These are phyloP conservation scores for Periconia sp. DNA, from an alignment of 2,329 filamentous ascomycete species.

Conservation along the genomic window DNA sequence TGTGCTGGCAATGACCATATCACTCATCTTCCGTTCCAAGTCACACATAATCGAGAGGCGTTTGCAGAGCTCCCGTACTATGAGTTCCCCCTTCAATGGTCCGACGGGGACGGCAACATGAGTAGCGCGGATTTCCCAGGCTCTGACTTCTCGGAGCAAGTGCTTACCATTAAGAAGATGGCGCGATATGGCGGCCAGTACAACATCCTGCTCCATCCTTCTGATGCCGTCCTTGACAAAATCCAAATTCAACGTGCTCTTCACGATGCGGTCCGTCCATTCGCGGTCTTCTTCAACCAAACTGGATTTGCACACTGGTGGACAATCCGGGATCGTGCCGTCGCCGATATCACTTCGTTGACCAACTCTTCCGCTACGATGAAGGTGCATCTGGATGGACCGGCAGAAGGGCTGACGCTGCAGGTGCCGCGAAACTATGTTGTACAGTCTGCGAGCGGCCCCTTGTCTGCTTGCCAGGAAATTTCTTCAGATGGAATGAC, in stretches of 20 bases:
- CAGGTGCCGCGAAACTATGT: conserved; percentile 5
- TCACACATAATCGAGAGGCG: conserved; percentile 6
- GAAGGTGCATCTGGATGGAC: conserved; percentile 5
- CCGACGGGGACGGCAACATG: conserved; percentile 9
- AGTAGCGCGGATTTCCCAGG: conserved; percentile 8
- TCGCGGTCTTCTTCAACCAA: conserved; percentile 7
- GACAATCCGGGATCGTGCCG: conserved; percentile 6
- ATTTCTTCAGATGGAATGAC: conserved; percentile 4
- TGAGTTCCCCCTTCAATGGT: conserved; percentile 9
- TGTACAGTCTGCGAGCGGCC: neutral
- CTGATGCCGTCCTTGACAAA: conserved; percentile 6
- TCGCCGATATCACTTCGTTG: neutral
- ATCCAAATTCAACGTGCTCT: conserved; percentile 8
- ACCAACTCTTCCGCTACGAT: conserved; percentile 1
- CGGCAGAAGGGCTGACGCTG: conserved; percentile 5
- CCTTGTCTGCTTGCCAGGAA: conserved; percentile 4
- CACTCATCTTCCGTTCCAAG: conserved; percentile 9
- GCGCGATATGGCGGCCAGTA: conserved; percentile 8
- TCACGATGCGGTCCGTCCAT: conserved; percentile 7
- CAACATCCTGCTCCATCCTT: conserved; percentile 8
- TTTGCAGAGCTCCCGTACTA: conserved; percentile 7
- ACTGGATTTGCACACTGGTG: conserved; percentile 9
- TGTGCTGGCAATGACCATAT: conserved; percentile 6
- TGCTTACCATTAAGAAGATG: conserved; percentile 5
- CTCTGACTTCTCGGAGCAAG: conserved; percentile 6